Conservation (phyloP, 305 asterid species). For the Fraxinus ornus region DNA sequence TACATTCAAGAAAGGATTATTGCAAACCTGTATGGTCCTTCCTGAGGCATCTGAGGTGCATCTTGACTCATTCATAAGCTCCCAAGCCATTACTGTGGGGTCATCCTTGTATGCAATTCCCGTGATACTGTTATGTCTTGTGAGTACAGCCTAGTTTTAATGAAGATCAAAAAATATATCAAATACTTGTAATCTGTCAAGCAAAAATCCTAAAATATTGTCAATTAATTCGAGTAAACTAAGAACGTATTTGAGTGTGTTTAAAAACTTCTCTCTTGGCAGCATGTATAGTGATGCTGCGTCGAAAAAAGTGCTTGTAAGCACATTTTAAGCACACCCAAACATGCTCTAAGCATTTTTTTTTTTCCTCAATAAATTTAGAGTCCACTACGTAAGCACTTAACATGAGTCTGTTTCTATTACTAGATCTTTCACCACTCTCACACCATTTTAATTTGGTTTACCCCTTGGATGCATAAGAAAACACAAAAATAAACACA, state of each 20-base stretch:
- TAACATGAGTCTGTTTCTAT: neutral
- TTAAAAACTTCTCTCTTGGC: neutral
- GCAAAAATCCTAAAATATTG: neutral
- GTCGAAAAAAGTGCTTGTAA: neutral
- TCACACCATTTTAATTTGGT: neutral
- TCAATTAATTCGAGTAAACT: neutral
- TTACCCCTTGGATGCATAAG: neutral
- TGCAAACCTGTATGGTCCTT: constrained; percentile 47
- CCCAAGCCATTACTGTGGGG: constrained; percentile 80
- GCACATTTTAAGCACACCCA: neutral
- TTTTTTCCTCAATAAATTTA: neutral
- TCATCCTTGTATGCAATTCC: constrained; percentile 64
- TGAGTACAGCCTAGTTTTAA: constrained; percentile 50
- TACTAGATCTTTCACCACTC: neutral
- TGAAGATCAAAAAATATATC: neutral
- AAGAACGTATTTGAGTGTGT: neutral
- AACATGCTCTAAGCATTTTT: neutral
- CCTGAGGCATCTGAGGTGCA: constrained; percentile 60
- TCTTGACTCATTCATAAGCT: constrained; percentile 81
- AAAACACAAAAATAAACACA: neutral
- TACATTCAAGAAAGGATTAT: neutral
- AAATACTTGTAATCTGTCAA: neutral
- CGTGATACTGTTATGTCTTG: constrained; percentile 56
- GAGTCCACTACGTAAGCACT: neutral
- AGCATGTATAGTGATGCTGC: neutral